Evolutionary conservation across 176 grass and related monocot genomes (phyloP), one percentile per base, ranked within the genome.

Genomic region (Canna indica): DNA sequence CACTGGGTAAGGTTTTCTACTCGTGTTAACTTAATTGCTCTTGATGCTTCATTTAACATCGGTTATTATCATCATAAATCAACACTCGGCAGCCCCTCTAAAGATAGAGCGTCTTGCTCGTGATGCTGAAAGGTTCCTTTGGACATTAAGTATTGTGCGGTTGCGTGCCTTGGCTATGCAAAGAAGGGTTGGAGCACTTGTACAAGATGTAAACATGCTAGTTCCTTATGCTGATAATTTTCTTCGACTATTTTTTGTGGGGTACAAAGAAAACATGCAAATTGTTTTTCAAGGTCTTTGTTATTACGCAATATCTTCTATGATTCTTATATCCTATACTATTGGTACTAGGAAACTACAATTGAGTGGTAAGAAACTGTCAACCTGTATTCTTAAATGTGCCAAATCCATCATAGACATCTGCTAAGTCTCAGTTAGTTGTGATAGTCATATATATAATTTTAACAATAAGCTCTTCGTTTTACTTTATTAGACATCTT

Each of bases 41-140:
- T 73, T 53, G 53, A 59, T 70, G 38, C 47, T 76, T 73, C 80
- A 76, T 73, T 20, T 63, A 54, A 63, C 13, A 64, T n/a, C n/a
- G n/a, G n/a, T n/a, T n/a, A 47, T 31, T 74, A 58, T 71, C 70
- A 66, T 86, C 80, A 42, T 69, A 57, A 38, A 69, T 58, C 79
- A 96, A 88, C 78, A 87, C 25, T 86, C 87, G 78, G 72, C 83
- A 38, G 75, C 85, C 47, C 85, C 93, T 78, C 76, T 96, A 67
- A 96, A 96, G 80, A 77, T 96, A 81, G 90, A 80, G 73, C 88
- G 88, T 34, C 93, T 96, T 82, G 93, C 88, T 54, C 67, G 9
- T 87, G 93, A 91, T 48, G 81, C 78, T 6, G 93, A 89, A 59
- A 89, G 93, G 77, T 96, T 96, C 86, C 93, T 91, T 56, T 96